phyloP scores from a whole-genome alignment of 257 asterid species.

The Capsicum chinense region DNA sequence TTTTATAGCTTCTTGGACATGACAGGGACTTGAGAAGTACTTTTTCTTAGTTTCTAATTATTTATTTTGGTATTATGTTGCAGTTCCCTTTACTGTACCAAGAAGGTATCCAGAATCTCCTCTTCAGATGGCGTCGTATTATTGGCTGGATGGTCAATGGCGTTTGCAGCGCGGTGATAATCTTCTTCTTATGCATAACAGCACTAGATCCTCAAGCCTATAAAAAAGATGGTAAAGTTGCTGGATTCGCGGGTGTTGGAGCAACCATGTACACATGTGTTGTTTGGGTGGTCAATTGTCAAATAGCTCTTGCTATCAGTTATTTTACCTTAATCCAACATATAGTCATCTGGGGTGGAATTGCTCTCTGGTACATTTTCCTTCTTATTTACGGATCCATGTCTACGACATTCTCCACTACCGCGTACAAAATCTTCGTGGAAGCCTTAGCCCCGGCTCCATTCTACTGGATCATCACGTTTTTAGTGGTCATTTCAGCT shows the following conservation, averaged over 20 bases:
- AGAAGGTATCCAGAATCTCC: conserved; percentile 90
- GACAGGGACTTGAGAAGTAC: background rate
- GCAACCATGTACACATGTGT: conserved; percentile 83
- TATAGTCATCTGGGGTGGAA: conserved; percentile 85
- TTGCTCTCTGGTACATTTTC: conserved; percentile 81
- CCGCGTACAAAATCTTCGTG: conserved; percentile 70
- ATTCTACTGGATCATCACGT: conserved; percentile 56
- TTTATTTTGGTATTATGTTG: conserved; percentile 23
- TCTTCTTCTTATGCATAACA: conserved; percentile 72
- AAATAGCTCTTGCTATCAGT: conserved; percentile 82
- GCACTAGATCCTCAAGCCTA: conserved; percentile 68
- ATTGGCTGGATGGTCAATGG: conserved; percentile 96
- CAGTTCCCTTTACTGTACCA: conserved; percentile 97
- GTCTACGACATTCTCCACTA: conserved; percentile 49
- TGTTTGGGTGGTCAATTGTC: conserved; percentile 93
- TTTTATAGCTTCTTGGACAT: background rate
- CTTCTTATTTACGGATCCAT: conserved; percentile 73
- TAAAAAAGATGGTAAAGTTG: conserved; percentile 62
- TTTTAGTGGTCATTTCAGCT: conserved; percentile 50
- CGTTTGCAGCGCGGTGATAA: conserved; percentile 58
- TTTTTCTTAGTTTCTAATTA: conserved; percentile 28
- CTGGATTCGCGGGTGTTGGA: conserved; percentile 65
- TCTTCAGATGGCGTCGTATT: conserved; percentile 92
- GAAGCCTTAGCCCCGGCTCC: conserved; percentile 82
- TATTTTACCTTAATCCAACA: conserved; percentile 91